These are phyloP conservation scores for Hypoxylon intermedium DNA, from an alignment of 495 filamentous ascomycete genomes.

Conservation along the genomic window DNA sequence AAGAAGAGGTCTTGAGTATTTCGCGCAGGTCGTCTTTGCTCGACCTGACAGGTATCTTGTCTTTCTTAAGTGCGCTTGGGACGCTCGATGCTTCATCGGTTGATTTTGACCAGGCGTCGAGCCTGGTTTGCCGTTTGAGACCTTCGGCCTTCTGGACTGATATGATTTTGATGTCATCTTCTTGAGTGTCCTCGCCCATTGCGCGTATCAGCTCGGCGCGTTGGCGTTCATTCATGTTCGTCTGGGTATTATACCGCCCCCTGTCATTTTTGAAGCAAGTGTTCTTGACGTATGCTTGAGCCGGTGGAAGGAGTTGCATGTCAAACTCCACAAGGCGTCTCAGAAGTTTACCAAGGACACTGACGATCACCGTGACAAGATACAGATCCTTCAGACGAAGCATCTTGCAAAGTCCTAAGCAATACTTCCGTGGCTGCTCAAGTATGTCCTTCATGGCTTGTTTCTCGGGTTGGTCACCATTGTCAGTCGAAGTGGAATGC, in stretches of 20 bases:
- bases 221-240: slow-evolving; percentile 76
- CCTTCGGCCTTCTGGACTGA: slow-evolving; percentile 50
- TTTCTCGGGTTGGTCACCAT: slow-evolving; percentile 50
- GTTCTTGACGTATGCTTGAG: slow-evolving; percentile 67
- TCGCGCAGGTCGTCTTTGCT: slow-evolving; percentile 45
- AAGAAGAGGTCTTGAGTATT: slow-evolving; percentile 46
- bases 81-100: slow-evolving; percentile 41
- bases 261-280: slow-evolving; percentile 49
- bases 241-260: slow-evolving; percentile 62
- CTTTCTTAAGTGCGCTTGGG: slow-evolving; percentile 27
- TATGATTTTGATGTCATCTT: slow-evolving; percentile 54
- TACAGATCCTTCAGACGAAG: slow-evolving; percentile 83
- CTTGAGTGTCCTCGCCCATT: slow-evolving; percentile 74
- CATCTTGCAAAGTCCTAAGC: slow-evolving; percentile 78
- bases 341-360: slow-evolving; percentile 67
- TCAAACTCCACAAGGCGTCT: slow-evolving; percentile 71
- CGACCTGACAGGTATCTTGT: slow-evolving; percentile 29
- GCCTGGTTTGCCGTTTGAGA: slow-evolving; percentile 67
- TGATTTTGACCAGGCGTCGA: slow-evolving; percentile 66
- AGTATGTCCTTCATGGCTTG: slow-evolving; percentile 63
- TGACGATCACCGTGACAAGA: slow-evolving; percentile 76
- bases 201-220: slow-evolving; percentile 82
- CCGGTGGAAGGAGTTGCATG: slow-evolving; percentile 68
- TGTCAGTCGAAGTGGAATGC: slow-evolving; percentile 50
- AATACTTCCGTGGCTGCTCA: slow-evolving; percentile 66